Evolutionary conservation across 352 stramenopile genomes (phyloP).

Genomic region (Pythium dissimile): DNA sequence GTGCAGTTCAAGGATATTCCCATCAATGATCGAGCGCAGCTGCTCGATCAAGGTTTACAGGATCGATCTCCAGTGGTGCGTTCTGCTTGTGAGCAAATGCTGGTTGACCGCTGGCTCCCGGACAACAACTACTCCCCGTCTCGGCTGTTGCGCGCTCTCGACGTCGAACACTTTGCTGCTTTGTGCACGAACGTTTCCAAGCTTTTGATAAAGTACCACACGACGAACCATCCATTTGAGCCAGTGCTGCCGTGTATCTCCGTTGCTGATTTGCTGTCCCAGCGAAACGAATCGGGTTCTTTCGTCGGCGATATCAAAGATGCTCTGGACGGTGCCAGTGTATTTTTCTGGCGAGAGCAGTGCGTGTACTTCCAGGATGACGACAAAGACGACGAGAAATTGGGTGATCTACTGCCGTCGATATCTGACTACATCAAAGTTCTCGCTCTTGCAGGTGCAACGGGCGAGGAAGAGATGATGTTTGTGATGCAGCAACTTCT

Average conservation of each 20-base stretch:
- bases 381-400: slow-evolving; percentile 51
- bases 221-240: slow-evolving; percentile 10
- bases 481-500: slow-evolving; percentile 74
- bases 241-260: slow-evolving; percentile 4
- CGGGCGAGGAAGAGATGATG: slow-evolving; percentile 41
- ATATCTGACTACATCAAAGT: slow-evolving; percentile 74
- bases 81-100: slow-evolving; percentile 63
- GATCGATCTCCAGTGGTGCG: slow-evolving; percentile 53
- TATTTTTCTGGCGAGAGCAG: slow-evolving; percentile 83
- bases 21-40: slow-evolving; percentile 59
- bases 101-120: slow-evolving; percentile 65
- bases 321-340: slow-evolving; percentile 29
- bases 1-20: slow-evolving; percentile 52
- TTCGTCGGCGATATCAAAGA: slow-evolving; percentile 13
- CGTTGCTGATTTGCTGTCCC: slow-evolving; percentile 5
- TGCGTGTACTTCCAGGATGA: slow-evolving; percentile 70
- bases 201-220: slow-evolving; percentile 41
- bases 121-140: slow-evolving; percentile 49
- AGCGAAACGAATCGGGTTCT: slow-evolving; percentile 27
- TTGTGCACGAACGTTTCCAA: slow-evolving; percentile 49
- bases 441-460: slow-evolving; percentile 39
- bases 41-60: slow-evolving; percentile 73
- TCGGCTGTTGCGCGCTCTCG: slow-evolving; percentile 49
- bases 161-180: slow-evolving; percentile 56
- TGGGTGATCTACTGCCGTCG: slow-evolving; percentile 47